phyloP scores from a whole-genome alignment of 23 red algal species.

The Gracilariopsis chorda region DNA sequence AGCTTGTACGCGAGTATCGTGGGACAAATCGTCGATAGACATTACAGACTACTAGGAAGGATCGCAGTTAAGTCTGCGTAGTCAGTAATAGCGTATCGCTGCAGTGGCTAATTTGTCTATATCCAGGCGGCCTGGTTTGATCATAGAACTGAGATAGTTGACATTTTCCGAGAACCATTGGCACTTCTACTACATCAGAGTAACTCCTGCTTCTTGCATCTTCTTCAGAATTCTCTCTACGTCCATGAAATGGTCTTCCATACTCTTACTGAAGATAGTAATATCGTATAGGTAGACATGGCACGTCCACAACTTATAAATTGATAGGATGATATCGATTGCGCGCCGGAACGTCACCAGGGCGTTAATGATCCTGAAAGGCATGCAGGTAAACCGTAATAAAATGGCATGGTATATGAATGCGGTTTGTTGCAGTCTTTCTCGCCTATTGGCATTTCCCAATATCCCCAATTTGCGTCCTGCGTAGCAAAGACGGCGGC shows the following conservation, averaged over 20 bases:
- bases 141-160: too few species aligned
- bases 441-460: background rate
- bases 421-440: background rate
- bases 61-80: too few species aligned
- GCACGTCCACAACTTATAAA: background rate
- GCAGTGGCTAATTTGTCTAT: too few species aligned
- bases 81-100: too few species aligned
- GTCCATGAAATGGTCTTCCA: background rate
- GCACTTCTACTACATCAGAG: background rate
- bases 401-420: background rate
- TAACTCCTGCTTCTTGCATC: background rate
- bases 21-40: too few species aligned
- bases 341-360: conserved; percentile 27
- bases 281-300: background rate
- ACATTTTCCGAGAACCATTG: too few species aligned
- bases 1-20: too few species aligned
- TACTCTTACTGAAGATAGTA: background rate
- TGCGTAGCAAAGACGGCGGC: conserved; percentile 18
- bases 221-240: background rate
- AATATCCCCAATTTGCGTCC: conserved; percentile 12
- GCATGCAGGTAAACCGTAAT: background rate
- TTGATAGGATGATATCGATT: conserved; percentile 11
- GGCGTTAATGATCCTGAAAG: conserved; percentile 6
- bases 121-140: too few species aligned
- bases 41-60: too few species aligned